Conservation (phyloP, 148 eudicot genomes). For the Camellia sinensis region DNA sequence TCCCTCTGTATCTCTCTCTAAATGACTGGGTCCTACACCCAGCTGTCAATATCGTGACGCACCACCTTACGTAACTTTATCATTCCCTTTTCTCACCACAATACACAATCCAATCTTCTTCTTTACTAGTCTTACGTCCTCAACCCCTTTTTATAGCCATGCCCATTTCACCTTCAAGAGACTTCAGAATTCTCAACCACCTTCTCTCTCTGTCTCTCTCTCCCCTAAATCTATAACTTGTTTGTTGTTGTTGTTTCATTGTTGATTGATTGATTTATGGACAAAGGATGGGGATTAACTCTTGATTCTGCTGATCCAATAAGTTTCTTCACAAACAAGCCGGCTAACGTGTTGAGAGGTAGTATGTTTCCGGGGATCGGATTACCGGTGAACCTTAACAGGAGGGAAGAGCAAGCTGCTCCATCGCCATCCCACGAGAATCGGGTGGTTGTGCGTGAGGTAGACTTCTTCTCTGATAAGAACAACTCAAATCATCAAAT, state of each 20-base stretch:
- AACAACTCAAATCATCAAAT: slow-evolving; percentile 10
- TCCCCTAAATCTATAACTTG: slow-evolving; percentile 16
- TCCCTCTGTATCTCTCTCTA: neutral
- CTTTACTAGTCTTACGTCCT: slow-evolving; percentile 23
- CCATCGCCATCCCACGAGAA: neutral
- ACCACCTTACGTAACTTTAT: slow-evolving; percentile 35
- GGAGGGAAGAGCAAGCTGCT: slow-evolving; percentile 15
- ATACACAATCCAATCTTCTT: slow-evolving; percentile 5
- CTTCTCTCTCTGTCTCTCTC: slow-evolving; percentile 2
- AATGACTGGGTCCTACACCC: slow-evolving; percentile 20
- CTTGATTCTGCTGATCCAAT: slow-evolving; percentile 63
- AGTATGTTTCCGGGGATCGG: slow-evolving; percentile 19
- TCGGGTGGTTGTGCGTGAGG: slow-evolving; percentile 23
- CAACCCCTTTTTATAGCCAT: slow-evolving; percentile 52
- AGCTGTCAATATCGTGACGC: slow-evolving; percentile 39
- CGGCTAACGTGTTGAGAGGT: slow-evolving; percentile 20
- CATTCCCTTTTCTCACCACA: slow-evolving; percentile 14
- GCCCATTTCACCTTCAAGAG: slow-evolving; percentile 40
- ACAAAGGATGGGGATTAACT: slow-evolving; percentile 66
- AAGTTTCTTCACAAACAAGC: slow-evolving; percentile 21
- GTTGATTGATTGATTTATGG: slow-evolving; percentile 28
- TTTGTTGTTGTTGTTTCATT: neutral
- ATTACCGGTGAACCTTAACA: slow-evolving; percentile 25
- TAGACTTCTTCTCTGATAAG: slow-evolving; percentile 64
- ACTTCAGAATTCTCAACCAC: slow-evolving; percentile 24